A percentile compares a stretch with the other conserved stretches of the same genome.
These are phyloP conservation scores for Apiosordaria backusii DNA, from an alignment of 495 filamentous ascomycete species.

Conservation along the genomic window DNA sequence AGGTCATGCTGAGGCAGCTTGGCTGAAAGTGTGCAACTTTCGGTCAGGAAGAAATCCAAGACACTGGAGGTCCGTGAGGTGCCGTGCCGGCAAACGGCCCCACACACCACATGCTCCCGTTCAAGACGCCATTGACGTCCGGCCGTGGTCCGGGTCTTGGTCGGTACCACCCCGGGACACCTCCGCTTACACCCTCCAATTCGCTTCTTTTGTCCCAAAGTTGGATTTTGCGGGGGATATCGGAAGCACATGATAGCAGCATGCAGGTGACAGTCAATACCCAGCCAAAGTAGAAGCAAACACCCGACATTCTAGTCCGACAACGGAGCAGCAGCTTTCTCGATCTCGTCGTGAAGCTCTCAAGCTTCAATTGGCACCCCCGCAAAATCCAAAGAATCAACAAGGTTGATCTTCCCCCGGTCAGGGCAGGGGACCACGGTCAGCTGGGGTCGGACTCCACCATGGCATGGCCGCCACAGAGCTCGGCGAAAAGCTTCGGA, in stretches of 20 bases:
- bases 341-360: background rate
- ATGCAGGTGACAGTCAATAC: background rate
- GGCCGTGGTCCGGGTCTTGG: background rate
- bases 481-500: background rate
- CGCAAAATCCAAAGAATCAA: background rate
- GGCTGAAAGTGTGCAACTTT: slow-evolving; percentile 5
- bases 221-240: slow-evolving; percentile 12
- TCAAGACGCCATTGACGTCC: slow-evolving; percentile 8
- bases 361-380: background rate
- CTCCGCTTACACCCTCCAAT: background rate
- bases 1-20: background rate
- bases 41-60: too few species aligned
- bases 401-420: slow-evolving; percentile 6
- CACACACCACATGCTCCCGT: slow-evolving; percentile 12
- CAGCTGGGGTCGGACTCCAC: slow-evolving; percentile 2
- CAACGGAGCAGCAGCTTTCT: slow-evolving; percentile 1
- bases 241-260: slow-evolving; percentile 11
- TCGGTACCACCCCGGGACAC: background rate
- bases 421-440: background rate
- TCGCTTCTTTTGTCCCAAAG: slow-evolving; percentile 10
- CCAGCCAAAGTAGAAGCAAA: background rate
- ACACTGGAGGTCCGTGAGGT: background rate
- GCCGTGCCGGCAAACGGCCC: slow-evolving; percentile 4
- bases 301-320: background rate
- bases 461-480: background rate